These are phyloP conservation scores for Trichoderma orchidacearum DNA, from an alignment of 495 filamentous ascomycete genomes.

Conservation along the genomic window DNA sequence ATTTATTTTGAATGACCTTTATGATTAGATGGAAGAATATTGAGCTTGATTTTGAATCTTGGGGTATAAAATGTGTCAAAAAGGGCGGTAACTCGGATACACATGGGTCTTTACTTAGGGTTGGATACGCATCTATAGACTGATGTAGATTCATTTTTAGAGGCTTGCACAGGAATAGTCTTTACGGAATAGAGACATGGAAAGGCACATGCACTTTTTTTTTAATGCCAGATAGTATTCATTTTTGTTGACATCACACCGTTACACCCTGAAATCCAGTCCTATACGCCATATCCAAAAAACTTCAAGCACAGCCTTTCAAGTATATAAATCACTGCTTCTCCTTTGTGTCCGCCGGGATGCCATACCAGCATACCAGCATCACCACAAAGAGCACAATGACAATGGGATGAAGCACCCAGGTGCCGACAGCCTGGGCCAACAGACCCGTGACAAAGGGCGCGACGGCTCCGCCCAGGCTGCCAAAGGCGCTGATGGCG, in stretches of 20 bases:
- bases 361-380: constrained; percentile 47
- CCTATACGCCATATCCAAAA: neutral
- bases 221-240: no score
- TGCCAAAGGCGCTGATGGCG: constrained; percentile 60
- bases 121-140: no score
- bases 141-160: no score
- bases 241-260: no score
- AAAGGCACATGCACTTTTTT: no score
- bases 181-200: no score
- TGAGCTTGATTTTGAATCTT: neutral
- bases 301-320: neutral
- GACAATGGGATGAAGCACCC: constrained; percentile 61
- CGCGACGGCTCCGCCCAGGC: constrained; percentile 57
- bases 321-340: neutral
- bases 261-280: no score
- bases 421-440: constrained; percentile 55
- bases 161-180: no score
- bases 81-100: neutral
- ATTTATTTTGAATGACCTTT: neutral
- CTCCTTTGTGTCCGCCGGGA: constrained; percentile 42
- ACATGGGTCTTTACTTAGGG: neutral
- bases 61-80: neutral
- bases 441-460: constrained; percentile 64
- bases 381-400: constrained; percentile 56
- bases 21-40: neutral